phyloP scores from a whole-genome alignment of 2,329 filamentous ascomycete species.

The Lasiodiplodia gonubiensis region DNA sequence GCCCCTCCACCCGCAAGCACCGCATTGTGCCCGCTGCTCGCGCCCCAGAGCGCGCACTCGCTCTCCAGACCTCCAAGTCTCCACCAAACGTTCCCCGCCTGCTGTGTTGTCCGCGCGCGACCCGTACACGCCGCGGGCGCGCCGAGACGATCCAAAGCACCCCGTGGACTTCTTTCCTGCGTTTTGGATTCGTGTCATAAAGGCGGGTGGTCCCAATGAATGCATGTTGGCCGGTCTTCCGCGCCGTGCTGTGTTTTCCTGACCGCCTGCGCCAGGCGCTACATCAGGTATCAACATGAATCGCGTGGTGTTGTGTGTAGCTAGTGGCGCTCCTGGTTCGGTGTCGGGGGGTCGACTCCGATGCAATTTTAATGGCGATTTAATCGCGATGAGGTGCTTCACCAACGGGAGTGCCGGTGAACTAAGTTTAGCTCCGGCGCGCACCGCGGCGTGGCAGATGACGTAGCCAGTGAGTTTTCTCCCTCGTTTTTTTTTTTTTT shows the following conservation, averaged over 20 bases:
- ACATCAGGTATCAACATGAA: background rate
- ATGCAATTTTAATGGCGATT: background rate
- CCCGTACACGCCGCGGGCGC: conserved; percentile 19
- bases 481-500: background rate
- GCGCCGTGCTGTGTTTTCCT: background rate
- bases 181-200: conserved; percentile 8
- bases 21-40: conserved; percentile 5
- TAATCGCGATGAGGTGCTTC: background rate
- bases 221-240: background rate
- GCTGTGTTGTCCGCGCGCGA: conserved; percentile 25
- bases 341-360: background rate
- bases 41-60: conserved; percentile 15
- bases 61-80: conserved; percentile 22
- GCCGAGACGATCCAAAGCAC: conserved; percentile 19
- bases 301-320: background rate
- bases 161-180: background rate
- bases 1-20: conserved; percentile 14
- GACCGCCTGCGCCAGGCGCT: background rate
- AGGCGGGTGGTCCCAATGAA: background rate
- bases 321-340: background rate
- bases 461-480: conserved; percentile 1
- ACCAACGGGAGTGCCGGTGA: background rate
- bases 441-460: background rate
- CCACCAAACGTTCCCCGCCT: conserved; percentile 18
- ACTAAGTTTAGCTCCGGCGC: background rate